A percentile compares a stretch with the other conserved stretches of the same genome.
phyloP scores from a whole-genome alignment of 768 basidiomycete species.

The Punctularia strigosozonata region DNA sequence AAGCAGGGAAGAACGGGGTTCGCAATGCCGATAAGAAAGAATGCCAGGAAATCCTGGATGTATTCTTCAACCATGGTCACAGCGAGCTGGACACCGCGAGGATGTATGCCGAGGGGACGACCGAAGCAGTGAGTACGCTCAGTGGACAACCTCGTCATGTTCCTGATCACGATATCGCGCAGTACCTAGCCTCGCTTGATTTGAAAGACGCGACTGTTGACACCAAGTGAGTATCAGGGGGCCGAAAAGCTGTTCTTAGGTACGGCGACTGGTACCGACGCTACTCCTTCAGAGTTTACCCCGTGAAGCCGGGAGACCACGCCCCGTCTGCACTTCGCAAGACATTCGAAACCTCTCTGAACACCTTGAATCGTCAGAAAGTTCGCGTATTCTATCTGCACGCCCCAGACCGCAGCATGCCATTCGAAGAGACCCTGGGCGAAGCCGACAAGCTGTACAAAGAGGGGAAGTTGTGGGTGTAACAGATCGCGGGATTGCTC shows the following conservation, averaged over 20 bases:
- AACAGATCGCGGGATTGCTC: neutral
- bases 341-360: constrained; percentile 34
- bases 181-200: constrained; percentile 30
- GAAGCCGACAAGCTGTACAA: constrained; percentile 43
- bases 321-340: constrained; percentile 27
- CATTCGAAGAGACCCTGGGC: constrained; percentile 43
- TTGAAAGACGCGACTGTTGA: constrained; percentile 30
- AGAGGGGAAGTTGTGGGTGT: constrained; percentile 43
- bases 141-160: neutral
- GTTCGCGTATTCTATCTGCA: constrained; percentile 46
- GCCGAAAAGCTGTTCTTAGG: neutral
- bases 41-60: constrained; percentile 33
- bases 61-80: constrained; percentile 29
- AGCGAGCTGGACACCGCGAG: constrained; percentile 40
- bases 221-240: constrained; percentile 27
- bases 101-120: constrained; percentile 39
- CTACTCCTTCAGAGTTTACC: constrained; percentile 25
- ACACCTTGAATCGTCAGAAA: constrained; percentile 31
- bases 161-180: neutral
- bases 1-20: constrained; percentile 27
- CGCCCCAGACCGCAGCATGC: constrained; percentile 44
- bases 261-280: neutral
- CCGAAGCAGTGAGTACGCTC: constrained; percentile 30
- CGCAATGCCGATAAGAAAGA: constrained; percentile 22
- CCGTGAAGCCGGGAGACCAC: constrained; percentile 29